Base-by-base conservation (phyloP, 805 yeast species). In the Cyberlindnera misumaiensis region DNA sequence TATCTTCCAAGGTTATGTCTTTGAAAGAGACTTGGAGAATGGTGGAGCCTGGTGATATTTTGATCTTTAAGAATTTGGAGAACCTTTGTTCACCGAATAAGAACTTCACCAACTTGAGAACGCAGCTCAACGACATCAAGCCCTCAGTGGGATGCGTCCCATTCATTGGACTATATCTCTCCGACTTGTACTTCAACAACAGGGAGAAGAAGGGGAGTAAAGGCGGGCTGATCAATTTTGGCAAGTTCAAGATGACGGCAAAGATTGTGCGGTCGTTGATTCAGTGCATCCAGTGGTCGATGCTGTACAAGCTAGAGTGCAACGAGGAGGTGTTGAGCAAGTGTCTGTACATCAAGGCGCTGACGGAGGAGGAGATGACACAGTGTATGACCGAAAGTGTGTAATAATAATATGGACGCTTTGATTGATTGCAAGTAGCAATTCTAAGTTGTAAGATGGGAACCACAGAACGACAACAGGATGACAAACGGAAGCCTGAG, bases 271-370 rank as follows among this genome's bases (percentile, higher is more conserved):
- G 83, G 56, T 76, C 80, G 9, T 71, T 89, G 40, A 72, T 87
- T 28, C 84, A 83, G 53, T 75, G 83, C 51, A 85, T 89, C 36
- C 95, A 86, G 52, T 86, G 96, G 88, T 77, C 95, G 0, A 70
- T 70, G 34, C 68, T 81, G 42, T 89, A 87, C 64, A 53, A 66
- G 11, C 63, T 83, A 36, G 58, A 67, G 34, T 60, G 67, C 3
- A 68, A 83, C 36, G 70, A 74, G 11, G 89, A 85, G 36, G 57
- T 88, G 16, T 57, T 90, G 44, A 80, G 95, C 39, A 86, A 82
- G 56, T 89, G 97, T 60, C 71, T 88, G 27, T 88, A 88, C 60
- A 75, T 88, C 46, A 78, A 80, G 46, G 71, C 88, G 6, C 62
- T 85, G 37, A 75, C 80, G 29, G 86, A 79, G 47, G 83, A 77